A percentile compares a stretch with the other conserved stretches of the same genome.
Evolutionary conservation across 2,329 filamentous ascomycete genomes (phyloP).

Genomic region (Thelonectria blattea): DNA sequence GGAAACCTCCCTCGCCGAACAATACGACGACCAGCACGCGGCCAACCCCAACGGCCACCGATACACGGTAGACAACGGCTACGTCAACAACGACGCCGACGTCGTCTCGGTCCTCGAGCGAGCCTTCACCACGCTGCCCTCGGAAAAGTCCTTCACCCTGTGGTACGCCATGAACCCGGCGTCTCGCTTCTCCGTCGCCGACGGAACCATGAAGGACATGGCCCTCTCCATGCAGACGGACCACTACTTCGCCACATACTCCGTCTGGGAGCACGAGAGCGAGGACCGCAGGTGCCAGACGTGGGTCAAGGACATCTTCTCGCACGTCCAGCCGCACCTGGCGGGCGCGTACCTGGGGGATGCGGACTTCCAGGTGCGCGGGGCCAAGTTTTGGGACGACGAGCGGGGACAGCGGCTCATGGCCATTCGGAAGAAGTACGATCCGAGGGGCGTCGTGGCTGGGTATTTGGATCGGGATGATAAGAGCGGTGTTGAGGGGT

Average conservation of each 20-base stretch:
- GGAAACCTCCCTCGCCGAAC: conserved; percentile 46
- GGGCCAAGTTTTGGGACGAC: conserved; percentile 55
- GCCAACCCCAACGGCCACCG: conserved; percentile 57
- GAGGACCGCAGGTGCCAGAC: conserved; percentile 51
- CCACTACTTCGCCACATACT: conserved; percentile 62
- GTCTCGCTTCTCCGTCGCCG: conserved; percentile 34
- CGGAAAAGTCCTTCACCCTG: conserved; percentile 51
- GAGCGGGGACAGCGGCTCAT: conserved; percentile 49
- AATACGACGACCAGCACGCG: conserved; percentile 51
- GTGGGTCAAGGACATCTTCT: conserved; percentile 54
- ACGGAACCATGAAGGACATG: conserved; percentile 52
- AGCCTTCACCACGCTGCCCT: conserved; percentile 55
- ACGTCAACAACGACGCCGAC: conserved; percentile 54
- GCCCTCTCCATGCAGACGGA: conserved; percentile 61
- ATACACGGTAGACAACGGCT: conserved; percentile 58
- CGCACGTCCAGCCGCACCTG: conserved; percentile 46
- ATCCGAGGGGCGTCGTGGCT: conserved; percentile 44
- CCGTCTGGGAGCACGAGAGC: conserved; percentile 53
- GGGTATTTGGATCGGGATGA: conserved; percentile 56
- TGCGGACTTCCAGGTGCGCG: conserved; percentile 56
- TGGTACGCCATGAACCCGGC: conserved; percentile 60
- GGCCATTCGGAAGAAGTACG: conserved; percentile 51
- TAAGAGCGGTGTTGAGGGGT: conserved; percentile 47
- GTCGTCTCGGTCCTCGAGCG: conserved; percentile 51
- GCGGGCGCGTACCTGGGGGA: conserved; percentile 62